phyloP scores from a whole-genome alignment of 371 early-diverging fungal species.

The Apophysomyces sp. region DNA sequence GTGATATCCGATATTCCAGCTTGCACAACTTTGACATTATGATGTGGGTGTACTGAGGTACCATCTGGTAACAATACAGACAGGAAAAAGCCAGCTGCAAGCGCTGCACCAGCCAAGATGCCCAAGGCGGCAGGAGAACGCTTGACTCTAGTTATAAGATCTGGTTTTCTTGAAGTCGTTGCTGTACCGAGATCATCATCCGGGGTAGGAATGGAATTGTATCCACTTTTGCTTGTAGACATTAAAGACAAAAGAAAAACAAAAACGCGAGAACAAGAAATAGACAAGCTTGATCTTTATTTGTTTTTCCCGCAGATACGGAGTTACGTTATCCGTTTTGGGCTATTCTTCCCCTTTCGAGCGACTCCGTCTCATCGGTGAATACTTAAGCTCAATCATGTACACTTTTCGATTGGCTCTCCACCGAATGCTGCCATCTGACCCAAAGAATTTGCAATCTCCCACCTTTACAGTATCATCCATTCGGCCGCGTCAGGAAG shows the following conservation, averaged over 20 bases:
- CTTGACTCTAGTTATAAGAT: background rate
- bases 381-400: background rate
- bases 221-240: background rate
- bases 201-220: background rate
- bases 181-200: background rate
- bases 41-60: background rate
- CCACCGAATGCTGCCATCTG: background rate
- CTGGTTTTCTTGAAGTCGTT: background rate
- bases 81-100: background rate
- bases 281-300: background rate
- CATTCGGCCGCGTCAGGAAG: too few relatives aligned
- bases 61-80: background rate
- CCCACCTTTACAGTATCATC: too few relatives aligned
- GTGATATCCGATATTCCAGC: slow-evolving; percentile 18
- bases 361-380: background rate
- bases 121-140: background rate
- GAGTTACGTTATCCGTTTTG: background rate
- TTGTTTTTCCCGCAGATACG: background rate
- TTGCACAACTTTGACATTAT: slow-evolving; percentile 1
- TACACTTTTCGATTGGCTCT: background rate
- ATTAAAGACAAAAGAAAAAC: background rate
- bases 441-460: background rate
- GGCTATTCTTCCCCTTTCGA: background rate
- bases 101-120: background rate
- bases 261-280: background rate